Evolutionary conservation across 441 rosid genomes (phyloP), one percentile per base, ranked within the genome.

Genomic region (Bocquillonia castaneifolia): DNA sequence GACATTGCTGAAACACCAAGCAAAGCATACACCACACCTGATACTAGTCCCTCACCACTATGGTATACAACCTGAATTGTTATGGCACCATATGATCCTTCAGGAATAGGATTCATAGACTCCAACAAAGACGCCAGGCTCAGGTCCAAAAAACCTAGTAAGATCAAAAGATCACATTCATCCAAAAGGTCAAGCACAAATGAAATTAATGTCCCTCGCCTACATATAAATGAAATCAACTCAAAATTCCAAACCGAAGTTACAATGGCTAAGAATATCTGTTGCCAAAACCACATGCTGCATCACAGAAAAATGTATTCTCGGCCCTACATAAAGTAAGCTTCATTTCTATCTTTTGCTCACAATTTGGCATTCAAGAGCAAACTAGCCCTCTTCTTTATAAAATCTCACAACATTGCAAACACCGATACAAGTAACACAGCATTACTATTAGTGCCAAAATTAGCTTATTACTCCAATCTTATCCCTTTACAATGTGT

Each of bases 1-100:
- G 99, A 89, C 97, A 93, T 89, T 72, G 99, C 97, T 62, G 97
- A 93, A 70, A 91, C 91, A 71, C 99, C 97, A 64, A 93, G 97
- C 76, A 93, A 78, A 77, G 96, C 97, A 85, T 93, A 93, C 64
- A 91, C 81, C 63, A 91, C 79, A 74, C 88, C 89, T 70, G 99
- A 93, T 64, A 91, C 83, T 67, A 93, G 93, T 56, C 97, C 97
- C 79, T 93, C 97, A 52, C 99, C 99, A 68, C 88, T 86, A 71
- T 76, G 93, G 74, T 90, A 88, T 72, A 85, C 79, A 72, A 91
- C 88, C 76, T 88, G 93, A 81, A 93, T 78, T 66, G 83, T 77
- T 66, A 81, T 79, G 48, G 85, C 88, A 67, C 85, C 81, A 66
- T 85, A 91, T 68, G 96, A 84, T 75, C 87, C 89, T 77, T 93